Conservation (phyloP, 208 protist species). For the Tritrichomonas musculus region DNA sequence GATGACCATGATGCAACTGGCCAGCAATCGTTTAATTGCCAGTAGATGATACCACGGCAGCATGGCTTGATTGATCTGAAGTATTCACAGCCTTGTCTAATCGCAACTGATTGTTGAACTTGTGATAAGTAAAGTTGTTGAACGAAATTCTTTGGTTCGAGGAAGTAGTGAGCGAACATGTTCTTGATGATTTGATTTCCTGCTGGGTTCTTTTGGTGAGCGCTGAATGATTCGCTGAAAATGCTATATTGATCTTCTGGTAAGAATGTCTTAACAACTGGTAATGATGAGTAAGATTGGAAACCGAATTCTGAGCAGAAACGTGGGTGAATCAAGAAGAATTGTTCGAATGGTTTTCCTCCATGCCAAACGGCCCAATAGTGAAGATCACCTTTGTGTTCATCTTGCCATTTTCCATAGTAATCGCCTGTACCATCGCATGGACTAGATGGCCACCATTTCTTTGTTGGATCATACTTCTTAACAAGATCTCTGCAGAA, state of each 20-base stretch:
- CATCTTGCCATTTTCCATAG: neutral
- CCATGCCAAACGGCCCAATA: constrained; percentile 31
- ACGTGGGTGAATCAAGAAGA: neutral
- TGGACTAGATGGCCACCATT: neutral
- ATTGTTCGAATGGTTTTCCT: neutral
- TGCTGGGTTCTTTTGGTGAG: neutral
- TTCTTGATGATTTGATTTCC: neutral
- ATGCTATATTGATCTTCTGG: neutral
- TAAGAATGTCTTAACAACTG: neutral
- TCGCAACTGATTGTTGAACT: neutral
- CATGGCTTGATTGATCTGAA: neutral
- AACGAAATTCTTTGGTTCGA: neutral
- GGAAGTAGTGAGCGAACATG: neutral
- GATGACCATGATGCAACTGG: neutral
- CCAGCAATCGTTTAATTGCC: constrained; percentile 24
- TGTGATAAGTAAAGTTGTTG: neutral
- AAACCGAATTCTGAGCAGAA: constrained; percentile 15
- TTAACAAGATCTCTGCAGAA: neutral
- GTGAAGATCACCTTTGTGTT: neutral
- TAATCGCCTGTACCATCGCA: neutral
- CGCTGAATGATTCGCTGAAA: neutral
- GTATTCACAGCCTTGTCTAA: neutral
- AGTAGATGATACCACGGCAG: neutral
- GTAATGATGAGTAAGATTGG: neutral
- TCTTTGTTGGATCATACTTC: neutral